These are phyloP conservation scores for Lentinula edodes DNA, from an alignment of 768 basidiomycete species.

Conservation along the genomic window DNA sequence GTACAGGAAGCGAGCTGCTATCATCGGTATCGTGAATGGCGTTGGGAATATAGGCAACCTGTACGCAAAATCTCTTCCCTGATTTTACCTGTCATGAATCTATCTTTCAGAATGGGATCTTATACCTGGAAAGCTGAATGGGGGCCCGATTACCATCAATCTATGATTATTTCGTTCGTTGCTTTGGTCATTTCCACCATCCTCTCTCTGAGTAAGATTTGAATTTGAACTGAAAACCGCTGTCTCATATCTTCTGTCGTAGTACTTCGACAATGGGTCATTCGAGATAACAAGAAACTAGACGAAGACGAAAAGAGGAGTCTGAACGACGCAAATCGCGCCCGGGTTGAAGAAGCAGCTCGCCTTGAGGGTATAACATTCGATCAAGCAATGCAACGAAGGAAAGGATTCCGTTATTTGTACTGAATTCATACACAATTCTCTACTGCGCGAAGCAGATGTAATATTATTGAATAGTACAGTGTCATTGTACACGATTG, in stretches of 20 bases:
- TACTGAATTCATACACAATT: slow-evolving; percentile 18
- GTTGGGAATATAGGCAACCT: slow-evolving; percentile 50
- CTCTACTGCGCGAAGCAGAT: background rate
- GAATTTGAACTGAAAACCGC: background rate
- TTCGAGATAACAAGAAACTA: slow-evolving; percentile 33
- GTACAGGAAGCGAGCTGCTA: slow-evolving; percentile 42
- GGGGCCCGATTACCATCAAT: slow-evolving; percentile 58
- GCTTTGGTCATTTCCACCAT: slow-evolving; percentile 22
- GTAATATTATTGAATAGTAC: background rate
- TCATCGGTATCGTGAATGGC: slow-evolving; percentile 60
- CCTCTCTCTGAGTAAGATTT: slow-evolving; percentile 18
- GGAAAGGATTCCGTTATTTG: slow-evolving; percentile 39
- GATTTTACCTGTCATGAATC: background rate
- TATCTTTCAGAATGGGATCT: slow-evolving; percentile 43
- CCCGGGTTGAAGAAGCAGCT: slow-evolving; percentile 40
- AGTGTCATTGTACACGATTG: background rate
- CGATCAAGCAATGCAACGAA: slow-evolving; percentile 35
- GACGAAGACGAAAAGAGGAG: slow-evolving; percentile 26
- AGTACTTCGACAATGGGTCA: slow-evolving; percentile 21
- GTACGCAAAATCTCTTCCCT: slow-evolving; percentile 27
- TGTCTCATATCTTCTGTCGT: background rate
- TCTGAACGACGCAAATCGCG: slow-evolving; percentile 24
- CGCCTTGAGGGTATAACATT: slow-evolving; percentile 37
- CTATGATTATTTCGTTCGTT: slow-evolving; percentile 46
- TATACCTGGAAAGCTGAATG: slow-evolving; percentile 59